These are phyloP conservation scores for Mucor circinelloides DNA, from an alignment of 371 early-diverging fungal genomes.

Conservation along the genomic window DNA sequence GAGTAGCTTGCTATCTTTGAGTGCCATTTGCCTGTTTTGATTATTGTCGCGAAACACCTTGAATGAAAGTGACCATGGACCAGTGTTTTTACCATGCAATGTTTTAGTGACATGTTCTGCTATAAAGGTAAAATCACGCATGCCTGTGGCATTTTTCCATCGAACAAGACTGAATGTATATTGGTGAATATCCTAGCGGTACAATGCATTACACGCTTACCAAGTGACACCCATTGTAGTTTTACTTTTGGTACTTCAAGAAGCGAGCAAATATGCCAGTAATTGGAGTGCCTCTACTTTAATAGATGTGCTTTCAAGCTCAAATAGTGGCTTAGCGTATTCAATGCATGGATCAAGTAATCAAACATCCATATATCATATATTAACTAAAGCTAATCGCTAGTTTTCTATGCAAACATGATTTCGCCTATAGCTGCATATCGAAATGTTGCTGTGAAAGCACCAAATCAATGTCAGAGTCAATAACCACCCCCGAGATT, in stretches of 20 bases:
- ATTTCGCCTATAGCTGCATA: too few relatives aligned
- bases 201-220: slow-evolving; percentile 10
- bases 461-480: too few relatives aligned
- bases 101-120: slow-evolving; percentile 53
- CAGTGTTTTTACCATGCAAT: slow-evolving; percentile 51
- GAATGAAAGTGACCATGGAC: slow-evolving; percentile 50
- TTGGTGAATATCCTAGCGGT: background rate
- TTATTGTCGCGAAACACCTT: slow-evolving; percentile 51
- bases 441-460: too few relatives aligned
- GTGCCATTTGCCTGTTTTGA: slow-evolving; percentile 23
- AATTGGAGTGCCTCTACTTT: background rate
- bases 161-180: slow-evolving; percentile 40
- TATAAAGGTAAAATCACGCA: slow-evolving; percentile 51
- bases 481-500: too few relatives aligned
- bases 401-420: background rate
- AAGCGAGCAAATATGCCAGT: background rate
- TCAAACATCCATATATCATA: background rate
- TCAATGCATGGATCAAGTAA: background rate
- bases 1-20: slow-evolving; percentile 41
- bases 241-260: background rate
- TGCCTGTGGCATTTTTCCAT: slow-evolving; percentile 59
- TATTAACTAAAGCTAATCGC: background rate
- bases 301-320: background rate
- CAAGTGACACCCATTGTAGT: slow-evolving; percentile 39
- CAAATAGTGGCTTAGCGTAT: slow-evolving; percentile 1